Conservation (phyloP, 2,329 filamentous ascomycete species). For the Ophiostoma angusticollis region DNA sequence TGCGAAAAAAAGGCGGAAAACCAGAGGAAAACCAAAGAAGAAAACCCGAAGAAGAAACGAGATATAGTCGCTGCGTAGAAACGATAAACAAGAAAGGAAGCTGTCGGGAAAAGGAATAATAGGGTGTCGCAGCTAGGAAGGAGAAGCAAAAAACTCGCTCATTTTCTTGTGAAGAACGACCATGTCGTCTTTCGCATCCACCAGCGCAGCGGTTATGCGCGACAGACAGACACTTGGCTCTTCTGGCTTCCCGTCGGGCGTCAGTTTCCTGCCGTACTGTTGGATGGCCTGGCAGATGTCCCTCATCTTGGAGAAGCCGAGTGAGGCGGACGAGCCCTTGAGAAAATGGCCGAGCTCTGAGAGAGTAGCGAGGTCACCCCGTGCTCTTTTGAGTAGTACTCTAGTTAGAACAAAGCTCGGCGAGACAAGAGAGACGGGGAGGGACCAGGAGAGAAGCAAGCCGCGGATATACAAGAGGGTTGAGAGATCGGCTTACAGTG, state of each 20-base stretch:
- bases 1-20: too few relatives aligned
- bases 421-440: too few relatives aligned
- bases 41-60: background rate
- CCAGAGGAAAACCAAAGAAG: background rate
- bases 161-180: constrained; percentile 58
- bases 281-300: constrained; percentile 96
- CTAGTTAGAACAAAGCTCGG: too few relatives aligned
- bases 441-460: background rate
- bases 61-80: background rate
- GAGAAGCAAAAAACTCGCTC: constrained; percentile 57
- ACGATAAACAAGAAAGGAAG: background rate
- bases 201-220: constrained; percentile 57
- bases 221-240: constrained; percentile 57
- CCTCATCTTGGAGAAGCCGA: constrained; percentile 81
- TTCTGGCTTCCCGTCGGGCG: constrained; percentile 58
- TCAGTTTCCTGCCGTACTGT: constrained; percentile 73
- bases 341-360: constrained; percentile 87
- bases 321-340: constrained; percentile 90
- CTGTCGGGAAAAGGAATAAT: too few relatives aligned
- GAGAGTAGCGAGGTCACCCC: constrained; percentile 51
- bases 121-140: too few relatives aligned
- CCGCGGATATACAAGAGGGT: background rate
- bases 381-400: too few relatives aligned
- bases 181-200: constrained; percentile 64
- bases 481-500: constrained; percentile 50